These are phyloP conservation scores for Aphanomyces euteiches DNA, from an alignment of 352 stramenopile species.

Conservation along the genomic window DNA sequence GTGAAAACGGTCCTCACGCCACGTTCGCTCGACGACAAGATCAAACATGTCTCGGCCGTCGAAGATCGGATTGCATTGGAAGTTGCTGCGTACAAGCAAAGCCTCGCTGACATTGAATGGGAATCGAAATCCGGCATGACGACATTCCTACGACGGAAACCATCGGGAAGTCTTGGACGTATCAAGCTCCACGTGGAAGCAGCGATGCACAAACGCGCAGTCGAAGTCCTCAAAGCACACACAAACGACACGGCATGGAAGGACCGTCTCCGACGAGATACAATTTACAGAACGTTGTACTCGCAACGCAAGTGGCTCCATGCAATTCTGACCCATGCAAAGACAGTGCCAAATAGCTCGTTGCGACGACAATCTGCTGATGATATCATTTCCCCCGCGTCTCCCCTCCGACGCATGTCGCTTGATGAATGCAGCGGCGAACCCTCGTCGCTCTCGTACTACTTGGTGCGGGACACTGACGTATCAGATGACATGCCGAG, in stretches of 20 bases:
- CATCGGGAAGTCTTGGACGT: constrained; percentile 10
- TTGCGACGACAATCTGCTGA: constrained; percentile 20
- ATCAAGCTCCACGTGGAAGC: constrained; percentile 19
- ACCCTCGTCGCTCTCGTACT: not conserved
- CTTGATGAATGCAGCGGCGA: not conserved
- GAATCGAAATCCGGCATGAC: not conserved
- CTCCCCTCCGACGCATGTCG: not conserved
- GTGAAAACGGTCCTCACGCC: constrained; percentile 3
- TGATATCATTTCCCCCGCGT: not conserved
- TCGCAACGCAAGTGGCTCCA: constrained; percentile 19
- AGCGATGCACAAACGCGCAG: constrained; percentile 23
- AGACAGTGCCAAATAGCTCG: not conserved
- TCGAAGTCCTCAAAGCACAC: constrained; percentile 2
- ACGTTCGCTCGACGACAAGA: not conserved
- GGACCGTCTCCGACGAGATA: not conserved
- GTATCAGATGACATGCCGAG: not conserved
- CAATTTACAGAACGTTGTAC: constrained; percentile 15
- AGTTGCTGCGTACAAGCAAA: constrained; percentile 12
- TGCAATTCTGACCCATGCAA: not conserved
- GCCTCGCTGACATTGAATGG: constrained; percentile 23
- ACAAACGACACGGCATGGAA: constrained; percentile 10
- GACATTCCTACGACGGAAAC: constrained; percentile 9
- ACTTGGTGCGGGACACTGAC: not conserved
- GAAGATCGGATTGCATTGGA: constrained; percentile 13
- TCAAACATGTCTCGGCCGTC: not conserved